Conservation (phyloP, 164 flowering plant species). For the Stephania cephalantha region DNA sequence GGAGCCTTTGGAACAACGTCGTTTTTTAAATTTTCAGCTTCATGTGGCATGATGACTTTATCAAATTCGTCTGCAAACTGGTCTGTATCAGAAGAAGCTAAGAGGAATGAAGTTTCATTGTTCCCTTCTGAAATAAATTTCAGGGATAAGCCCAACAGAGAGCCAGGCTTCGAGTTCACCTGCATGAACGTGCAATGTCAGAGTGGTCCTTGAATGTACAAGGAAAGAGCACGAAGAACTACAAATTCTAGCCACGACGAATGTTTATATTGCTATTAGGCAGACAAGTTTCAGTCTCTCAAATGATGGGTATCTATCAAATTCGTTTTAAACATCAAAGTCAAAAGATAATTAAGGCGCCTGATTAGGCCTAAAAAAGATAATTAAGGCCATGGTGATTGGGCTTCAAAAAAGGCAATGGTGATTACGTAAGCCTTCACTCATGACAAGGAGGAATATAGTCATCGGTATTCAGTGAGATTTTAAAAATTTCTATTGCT, state of each 20-base stretch:
- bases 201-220: not conserved
- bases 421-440: not conserved
- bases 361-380: too few species aligned
- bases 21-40: constrained; percentile 21
- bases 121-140: constrained; percentile 32
- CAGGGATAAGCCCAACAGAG: constrained; percentile 51
- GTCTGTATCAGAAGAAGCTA: constrained; percentile 36
- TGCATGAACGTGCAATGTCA: constrained; percentile 21
- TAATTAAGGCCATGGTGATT: too few species aligned
- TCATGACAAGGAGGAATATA: not conserved
- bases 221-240: not conserved
- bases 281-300: not conserved
- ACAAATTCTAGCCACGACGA: not conserved
- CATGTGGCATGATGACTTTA: constrained; percentile 39
- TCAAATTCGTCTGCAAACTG: constrained; percentile 39
- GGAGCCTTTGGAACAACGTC: constrained; percentile 10
- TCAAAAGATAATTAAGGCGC: too few species aligned
- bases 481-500: not conserved
- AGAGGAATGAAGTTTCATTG: constrained; percentile 37
- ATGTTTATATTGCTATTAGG: not conserved
- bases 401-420: not conserved
- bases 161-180: constrained; percentile 55
- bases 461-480: not conserved
- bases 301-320: not conserved
- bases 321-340: not conserved